A percentile compares a stretch with the other conserved stretches of the same genome.
Conservation (phyloP, 805 yeast genomes). For the Lipomyces mesembrius region DNA sequence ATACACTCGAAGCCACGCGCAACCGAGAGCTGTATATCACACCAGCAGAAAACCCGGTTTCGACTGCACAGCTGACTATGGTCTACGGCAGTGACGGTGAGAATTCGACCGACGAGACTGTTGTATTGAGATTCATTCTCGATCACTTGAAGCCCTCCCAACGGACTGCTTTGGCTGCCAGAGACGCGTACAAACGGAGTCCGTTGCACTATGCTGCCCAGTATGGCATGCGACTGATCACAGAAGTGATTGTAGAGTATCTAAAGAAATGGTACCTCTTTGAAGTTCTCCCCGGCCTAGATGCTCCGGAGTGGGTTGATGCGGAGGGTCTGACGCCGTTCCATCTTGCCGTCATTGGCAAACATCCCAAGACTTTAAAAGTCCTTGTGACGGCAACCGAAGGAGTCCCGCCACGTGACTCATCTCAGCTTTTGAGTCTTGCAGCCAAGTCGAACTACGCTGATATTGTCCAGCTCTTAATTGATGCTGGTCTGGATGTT, state of each 20-base stretch:
- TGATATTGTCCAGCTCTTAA: conserved; percentile 58
- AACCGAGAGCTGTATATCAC: conserved; percentile 40
- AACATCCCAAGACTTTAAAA: conserved; percentile 75
- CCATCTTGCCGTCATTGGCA: conserved; percentile 80
- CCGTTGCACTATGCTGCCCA: conserved; percentile 91
- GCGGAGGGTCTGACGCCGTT: conserved; percentile 80
- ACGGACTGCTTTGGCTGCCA: conserved; percentile 61
- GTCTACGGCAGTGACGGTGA: conserved; percentile 68
- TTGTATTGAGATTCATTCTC: conserved; percentile 65
- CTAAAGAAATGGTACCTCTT: conserved; percentile 59
- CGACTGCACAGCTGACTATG: conserved; percentile 53
- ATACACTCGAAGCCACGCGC: conserved; percentile 11
- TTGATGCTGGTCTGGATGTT: conserved; percentile 64
- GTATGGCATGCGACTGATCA: conserved; percentile 73
- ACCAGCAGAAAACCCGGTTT: conserved; percentile 62
- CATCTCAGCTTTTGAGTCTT: conserved; percentile 66
- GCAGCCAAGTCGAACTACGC: conserved; percentile 71
- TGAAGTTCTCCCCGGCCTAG: conserved; percentile 35
- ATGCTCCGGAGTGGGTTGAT: conserved; percentile 51
- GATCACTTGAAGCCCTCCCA: conserved; percentile 59
- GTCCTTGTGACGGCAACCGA: conserved; percentile 56
- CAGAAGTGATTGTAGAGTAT: conserved; percentile 60
- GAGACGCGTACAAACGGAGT: conserved; percentile 77
- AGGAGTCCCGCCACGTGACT: conserved; percentile 54
- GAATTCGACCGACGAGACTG: conserved; percentile 60